Conservation (phyloP, 495 filamentous ascomycete species). For the Neurospora tetrasperma region DNA sequence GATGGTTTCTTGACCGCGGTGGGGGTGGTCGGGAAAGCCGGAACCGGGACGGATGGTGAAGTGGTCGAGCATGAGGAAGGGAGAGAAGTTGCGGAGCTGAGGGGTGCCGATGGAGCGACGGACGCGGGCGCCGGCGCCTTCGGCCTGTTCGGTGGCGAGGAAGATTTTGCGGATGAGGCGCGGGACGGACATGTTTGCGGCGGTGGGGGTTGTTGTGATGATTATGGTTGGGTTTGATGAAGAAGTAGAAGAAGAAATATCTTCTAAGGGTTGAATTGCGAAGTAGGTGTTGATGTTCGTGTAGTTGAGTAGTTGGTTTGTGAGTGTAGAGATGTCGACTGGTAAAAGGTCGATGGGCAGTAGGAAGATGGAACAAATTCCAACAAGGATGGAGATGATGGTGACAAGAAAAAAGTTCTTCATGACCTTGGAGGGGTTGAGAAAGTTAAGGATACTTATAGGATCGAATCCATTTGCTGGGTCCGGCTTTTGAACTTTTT, state of each 20-base stretch:
- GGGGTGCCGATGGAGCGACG: conserved; percentile 81
- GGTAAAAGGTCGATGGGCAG: conserved; percentile 21
- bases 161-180: conserved; percentile 73
- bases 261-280: neutral
- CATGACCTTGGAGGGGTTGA: conserved; percentile 1
- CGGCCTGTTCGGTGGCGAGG: conserved; percentile 74
- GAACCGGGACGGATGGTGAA: conserved; percentile 72
- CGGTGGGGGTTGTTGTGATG: neutral
- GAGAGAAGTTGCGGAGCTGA: conserved; percentile 74
- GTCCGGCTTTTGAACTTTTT: neutral
- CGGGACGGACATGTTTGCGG: conserved; percentile 51
- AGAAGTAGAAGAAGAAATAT: no score
- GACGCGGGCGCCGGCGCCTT: conserved; percentile 83
- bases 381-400: conserved; percentile 27
- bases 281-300: neutral
- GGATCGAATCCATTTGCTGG: neutral
- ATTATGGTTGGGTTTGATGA: no score
- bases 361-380: conserved; percentile 26
- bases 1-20: conserved; percentile 62
- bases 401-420: conserved; percentile 25
- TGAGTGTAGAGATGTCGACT: conserved; percentile 5
- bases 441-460: conserved; percentile 4
- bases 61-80: conserved; percentile 97
- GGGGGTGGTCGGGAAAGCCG: conserved; percentile 41
- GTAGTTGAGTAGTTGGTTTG: conserved; percentile 1